These are phyloP conservation scores for Podospora fimiseda DNA, from an alignment of 495 filamentous ascomycete species.

Conservation along the genomic window DNA sequence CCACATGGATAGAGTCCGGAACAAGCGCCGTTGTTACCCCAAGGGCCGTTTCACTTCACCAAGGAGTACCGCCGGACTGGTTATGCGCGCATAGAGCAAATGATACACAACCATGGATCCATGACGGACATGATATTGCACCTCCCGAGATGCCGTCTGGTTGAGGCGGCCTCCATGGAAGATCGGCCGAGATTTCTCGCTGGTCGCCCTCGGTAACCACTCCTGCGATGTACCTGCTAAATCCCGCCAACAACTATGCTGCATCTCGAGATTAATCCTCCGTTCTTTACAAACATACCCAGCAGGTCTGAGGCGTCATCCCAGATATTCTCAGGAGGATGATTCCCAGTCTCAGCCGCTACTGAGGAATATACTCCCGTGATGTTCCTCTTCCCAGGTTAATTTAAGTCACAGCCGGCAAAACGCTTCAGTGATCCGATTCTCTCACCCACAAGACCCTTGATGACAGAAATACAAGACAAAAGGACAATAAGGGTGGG, in stretches of 20 bases:
- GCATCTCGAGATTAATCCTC: constrained; percentile 18
- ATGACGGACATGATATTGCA: constrained; percentile 13
- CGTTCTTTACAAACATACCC: constrained; percentile 3
- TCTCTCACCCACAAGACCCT: constrained; percentile 13
- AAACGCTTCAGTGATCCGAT: constrained; percentile 23
- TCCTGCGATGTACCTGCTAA: not conserved
- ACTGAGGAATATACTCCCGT: not conserved
- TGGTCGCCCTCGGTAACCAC: constrained; percentile 9
- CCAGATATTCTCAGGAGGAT: not conserved
- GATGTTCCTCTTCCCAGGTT: not conserved
- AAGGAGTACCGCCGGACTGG: constrained; percentile 14
- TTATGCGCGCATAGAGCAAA: constrained; percentile 3
- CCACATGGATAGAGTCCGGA: constrained; percentile 4
- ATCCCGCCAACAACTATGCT: constrained; percentile 4
- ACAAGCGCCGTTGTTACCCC: constrained; percentile 7
- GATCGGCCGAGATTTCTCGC: constrained; percentile 6
- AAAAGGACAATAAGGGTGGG: constrained; percentile 21
- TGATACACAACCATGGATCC: not conserved
- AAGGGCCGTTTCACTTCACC: constrained; percentile 9
- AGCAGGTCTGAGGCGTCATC: not conserved
- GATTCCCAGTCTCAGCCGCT: constrained; percentile 13
- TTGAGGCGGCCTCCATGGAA: constrained; percentile 2
- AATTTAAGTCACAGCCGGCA: constrained; percentile 23
- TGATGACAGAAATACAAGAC: not conserved
- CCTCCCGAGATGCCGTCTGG: constrained; percentile 20